Evolutionary conservation across 164 flowering plant genomes (phyloP), one percentile per base, ranked within the genome.

Genomic region (Saururus chinensis): DNA sequence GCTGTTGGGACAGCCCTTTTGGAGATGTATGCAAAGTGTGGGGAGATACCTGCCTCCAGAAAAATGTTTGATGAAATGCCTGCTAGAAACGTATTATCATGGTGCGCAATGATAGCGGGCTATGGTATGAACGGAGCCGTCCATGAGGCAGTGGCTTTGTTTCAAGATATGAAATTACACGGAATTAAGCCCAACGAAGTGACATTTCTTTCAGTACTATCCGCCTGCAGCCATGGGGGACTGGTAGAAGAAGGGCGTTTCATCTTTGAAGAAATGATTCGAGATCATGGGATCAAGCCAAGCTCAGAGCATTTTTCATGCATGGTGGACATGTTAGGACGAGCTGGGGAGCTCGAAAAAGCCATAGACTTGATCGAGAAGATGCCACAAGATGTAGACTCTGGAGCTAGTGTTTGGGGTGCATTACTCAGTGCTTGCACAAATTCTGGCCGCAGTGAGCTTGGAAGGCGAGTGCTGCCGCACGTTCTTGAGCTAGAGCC

Each of bases 161-260:
- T 81, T 53, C 51, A 66, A 4, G 81, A 84, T 56, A 81, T 89
- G 89, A 74, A 77, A 62, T 55, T 19, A 17, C 70, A 79, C 0
- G 83, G 83, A 42, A 0, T 79, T 35, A 72, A 77, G 71, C 97
- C 96, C 7, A 88, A 88, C 62, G 55, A 67, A 2, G 81, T 88
- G 24, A 88, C 97, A 1, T 48, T 72, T 49, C 85, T 89, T 3
- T 83, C 89, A 9, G 74, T 74, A 9, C 64, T 92, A 52, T 80
- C 98, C 16, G 96, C 96, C 0, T 89, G 97, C 70, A 80, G 96
- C 70, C 95, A 85, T 66, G 84, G 89, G 0, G 98, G 98, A 1
- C 70, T 90, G 45, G 71, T 90, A 19, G 79, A 71, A n/a, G 85
- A 85, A 51, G 98, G 98, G 19, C 73, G 75, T 17, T 70, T 76